Evolutionary conservation across 164 flowering plant species (phyloP).

Genomic region (Buxus sempervirens): DNA sequence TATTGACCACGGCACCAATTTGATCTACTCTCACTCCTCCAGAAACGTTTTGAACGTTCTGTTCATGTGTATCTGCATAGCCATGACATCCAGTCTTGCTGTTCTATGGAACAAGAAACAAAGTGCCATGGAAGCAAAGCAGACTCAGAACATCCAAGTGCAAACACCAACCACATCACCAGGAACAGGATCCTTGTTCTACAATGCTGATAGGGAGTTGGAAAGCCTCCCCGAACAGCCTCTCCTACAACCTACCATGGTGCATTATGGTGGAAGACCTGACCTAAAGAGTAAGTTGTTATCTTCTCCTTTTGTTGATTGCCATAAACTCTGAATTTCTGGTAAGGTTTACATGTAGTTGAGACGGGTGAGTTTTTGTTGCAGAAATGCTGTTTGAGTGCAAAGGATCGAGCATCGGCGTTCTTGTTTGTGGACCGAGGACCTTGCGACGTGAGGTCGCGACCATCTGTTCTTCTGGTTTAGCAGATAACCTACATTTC

Average conservation of each 20-base stretch:
- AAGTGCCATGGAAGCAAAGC: constrained; percentile 35
- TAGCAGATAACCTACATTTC: constrained; percentile 48
- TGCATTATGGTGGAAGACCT: constrained; percentile 67
- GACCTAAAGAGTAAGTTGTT: constrained; percentile 43
- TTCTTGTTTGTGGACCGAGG: constrained; percentile 54
- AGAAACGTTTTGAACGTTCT: constrained; percentile 38
- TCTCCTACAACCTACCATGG: constrained; percentile 43
- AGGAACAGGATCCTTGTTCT: constrained; percentile 16
- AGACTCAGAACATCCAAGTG: constrained; percentile 35
- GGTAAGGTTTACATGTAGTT: neutral
- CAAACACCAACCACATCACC: constrained; percentile 34
- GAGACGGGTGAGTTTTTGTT: neutral
- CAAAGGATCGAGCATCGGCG: constrained; percentile 46
- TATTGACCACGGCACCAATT: constrained; percentile 48
- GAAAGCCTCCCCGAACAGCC: constrained; percentile 62
- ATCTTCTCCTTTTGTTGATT: neutral
- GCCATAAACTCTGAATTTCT: neutral
- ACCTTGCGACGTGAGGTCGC: constrained; percentile 64
- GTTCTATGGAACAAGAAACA: constrained; percentile 58
- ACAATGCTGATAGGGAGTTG: constrained; percentile 44
- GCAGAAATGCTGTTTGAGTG: constrained; percentile 46
- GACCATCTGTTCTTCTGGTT: constrained; percentile 47
- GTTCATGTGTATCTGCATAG: constrained; percentile 45
- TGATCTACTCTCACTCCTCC: constrained; percentile 27
- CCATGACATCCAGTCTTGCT: constrained; percentile 34